Evolutionary conservation across 1,284 basidiomycete species (phyloP), one percentile per base, ranked within the genome.

Genomic region (Cystobasidium slooffiae): DNA sequence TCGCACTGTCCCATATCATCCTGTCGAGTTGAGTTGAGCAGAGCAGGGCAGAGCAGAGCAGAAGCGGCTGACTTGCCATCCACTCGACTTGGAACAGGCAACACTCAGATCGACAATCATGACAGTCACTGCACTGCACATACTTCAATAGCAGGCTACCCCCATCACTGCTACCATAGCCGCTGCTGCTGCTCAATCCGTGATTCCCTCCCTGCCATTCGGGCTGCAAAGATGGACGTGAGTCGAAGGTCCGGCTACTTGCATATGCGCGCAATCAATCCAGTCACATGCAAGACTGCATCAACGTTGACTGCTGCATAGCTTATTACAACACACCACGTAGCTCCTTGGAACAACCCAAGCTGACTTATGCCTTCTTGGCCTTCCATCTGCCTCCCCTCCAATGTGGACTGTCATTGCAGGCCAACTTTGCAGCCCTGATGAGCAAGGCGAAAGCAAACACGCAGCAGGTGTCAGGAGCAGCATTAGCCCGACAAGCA

Each of bases 401-500:
- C 8, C 63, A 51, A 56, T 22, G 24, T n/a, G 55, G 3, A n/a
- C 24, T 4, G 1, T 22, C 46, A 20, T 51, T 24, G 16, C 39
- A 53, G 44, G 31, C 64, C 64, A 52, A 22, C 49, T 72, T 72
- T 64, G 59, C 58, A 44, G 69, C 69, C 46, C 55, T 73, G 62
- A 73, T 73, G 70, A 65, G 46, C 70, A 64, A 65, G 70, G 70
- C 70, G 31, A 73, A 73, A 73, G 70, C 70, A 62, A 73, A 73
- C 70, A 73, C 70, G 3, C 56, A 65, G 43, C 41, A 46, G 44
- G 43, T 66, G 43, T 18, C 22, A 24, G 70, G 22, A n/a, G 18
- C 44, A 7, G 62, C 53, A 47, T 9, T 59, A 4, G 63, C 70
- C 6, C 65, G 74, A 46, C 59, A 66, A 20, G 76, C 78, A 0